Evolutionary conservation across 345 rosid species (phyloP).

Genomic region (Raphanus sativus): DNA sequence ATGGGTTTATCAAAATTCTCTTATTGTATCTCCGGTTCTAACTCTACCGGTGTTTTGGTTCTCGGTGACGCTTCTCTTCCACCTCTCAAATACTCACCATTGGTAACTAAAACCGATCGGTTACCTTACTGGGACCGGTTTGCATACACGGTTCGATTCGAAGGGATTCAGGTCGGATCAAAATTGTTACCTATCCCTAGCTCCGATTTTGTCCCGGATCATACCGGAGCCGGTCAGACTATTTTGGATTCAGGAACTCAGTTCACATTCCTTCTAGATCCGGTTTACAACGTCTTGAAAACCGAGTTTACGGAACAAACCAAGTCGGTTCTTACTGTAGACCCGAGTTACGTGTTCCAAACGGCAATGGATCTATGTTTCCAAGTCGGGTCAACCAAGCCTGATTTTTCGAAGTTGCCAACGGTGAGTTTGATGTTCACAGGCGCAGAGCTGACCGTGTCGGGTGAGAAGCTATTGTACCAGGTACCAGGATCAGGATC

Average conservation of each 20-base stretch:
- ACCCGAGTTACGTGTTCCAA: conserved; percentile 51
- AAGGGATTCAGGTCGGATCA: conserved; percentile 55
- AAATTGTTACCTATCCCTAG: conserved; percentile 43
- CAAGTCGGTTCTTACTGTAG: conserved; percentile 41
- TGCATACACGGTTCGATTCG: conserved; percentile 58
- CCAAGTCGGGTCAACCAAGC: conserved; percentile 32
- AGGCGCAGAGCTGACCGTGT: conserved; percentile 63
- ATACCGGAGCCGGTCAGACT: conserved; percentile 68
- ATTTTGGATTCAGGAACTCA: conserved; percentile 74
- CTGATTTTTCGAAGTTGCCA: conserved; percentile 43
- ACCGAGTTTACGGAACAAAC: conserved; percentile 54
- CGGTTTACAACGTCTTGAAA: conserved; percentile 51
- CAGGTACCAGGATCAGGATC: conserved; percentile 32
- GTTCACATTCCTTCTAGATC: conserved; percentile 54
- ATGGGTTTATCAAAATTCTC: conserved; percentile 66
- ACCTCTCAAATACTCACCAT: conserved; percentile 54
- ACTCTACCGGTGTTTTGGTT: conserved; percentile 59
- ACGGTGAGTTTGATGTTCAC: conserved; percentile 48
- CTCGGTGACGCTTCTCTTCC: conserved; percentile 56
- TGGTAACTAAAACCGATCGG: conserved; percentile 45
- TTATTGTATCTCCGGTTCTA: conserved; percentile 64
- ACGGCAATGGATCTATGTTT: conserved; percentile 69
- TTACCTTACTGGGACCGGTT: conserved; percentile 63
- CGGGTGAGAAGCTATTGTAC: conserved; percentile 51
- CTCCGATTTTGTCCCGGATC: conserved; percentile 48